Evolutionary conservation across 805 yeast species (phyloP), one percentile per base, ranked within the genome.

Genomic region (Peterozyma toletana): DNA sequence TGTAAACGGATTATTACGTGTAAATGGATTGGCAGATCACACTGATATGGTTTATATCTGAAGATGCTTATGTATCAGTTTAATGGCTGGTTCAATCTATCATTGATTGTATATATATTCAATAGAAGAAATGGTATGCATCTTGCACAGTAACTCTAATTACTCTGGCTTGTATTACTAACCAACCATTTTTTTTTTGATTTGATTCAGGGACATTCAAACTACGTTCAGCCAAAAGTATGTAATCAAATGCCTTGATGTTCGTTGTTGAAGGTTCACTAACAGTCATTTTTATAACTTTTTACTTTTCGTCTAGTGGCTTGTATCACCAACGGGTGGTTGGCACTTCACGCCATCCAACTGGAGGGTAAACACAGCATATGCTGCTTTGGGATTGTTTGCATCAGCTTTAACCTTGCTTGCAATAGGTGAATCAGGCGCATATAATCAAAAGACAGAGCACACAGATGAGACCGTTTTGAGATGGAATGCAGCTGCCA

Each of bases 321-420:
- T 60, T 31, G 52, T 48, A 34, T 61, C 76, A 16, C 77, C 77
- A 27, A 53, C 77, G 2, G 82, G 82, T 45, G 82, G 81, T 40
- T 77, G 82, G 81, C 69, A 56, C 57, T 70, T 69, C 53, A 68
- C 71, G 13, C 82, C 82, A 15, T 63, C 60, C 50, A 77, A 77
- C 63, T 70, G 71, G 60, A 64, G 63, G 45, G 49, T 59, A 18
- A 76, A 76, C 55, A 68, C 76, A 9, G 43, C 54, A 11, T 53
- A 67, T 39, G 70, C 69, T 10, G 59, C 66, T 15, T 64, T 63
- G 11, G 73, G 73, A 1, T 60, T 67, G 39, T 58, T 65, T 29
- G 60, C 59, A 3, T 55, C 59, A 6, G 51, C 66, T 16, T 57
- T 56, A 37, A 57, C 56, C 30, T 49, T 68, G 30, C 68, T 63